Percentiles rank a stretch among this genome's conserved stretches.
These are phyloP conservation scores for Prunus kanzakura DNA, from an alignment of 306 rosid species.

Conservation along the genomic window DNA sequence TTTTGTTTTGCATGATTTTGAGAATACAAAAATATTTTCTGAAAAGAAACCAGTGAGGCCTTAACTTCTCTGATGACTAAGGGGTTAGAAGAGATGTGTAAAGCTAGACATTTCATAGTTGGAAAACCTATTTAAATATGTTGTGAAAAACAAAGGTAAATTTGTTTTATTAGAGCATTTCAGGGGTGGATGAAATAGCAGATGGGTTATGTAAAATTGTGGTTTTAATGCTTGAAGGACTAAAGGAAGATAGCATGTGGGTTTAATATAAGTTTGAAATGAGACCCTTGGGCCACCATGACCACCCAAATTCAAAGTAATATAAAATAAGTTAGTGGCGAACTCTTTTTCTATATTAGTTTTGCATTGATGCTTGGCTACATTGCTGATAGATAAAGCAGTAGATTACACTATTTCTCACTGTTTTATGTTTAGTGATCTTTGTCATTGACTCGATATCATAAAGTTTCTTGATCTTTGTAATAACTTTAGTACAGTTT, in stretches of 20 bases:
- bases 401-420: not conserved
- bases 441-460: not conserved
- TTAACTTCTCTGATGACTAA: not conserved
- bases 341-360: not conserved
- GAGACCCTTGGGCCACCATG: not conserved
- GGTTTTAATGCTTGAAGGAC: not conserved
- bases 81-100: not conserved
- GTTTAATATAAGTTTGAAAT: not conserved
- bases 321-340: not conserved
- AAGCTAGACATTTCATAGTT: not conserved
- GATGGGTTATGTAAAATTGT: not conserved
- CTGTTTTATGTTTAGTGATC: not conserved
- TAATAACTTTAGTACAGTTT: not conserved
- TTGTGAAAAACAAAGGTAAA: not conserved
- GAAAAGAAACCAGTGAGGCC: not conserved
- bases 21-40: not conserved
- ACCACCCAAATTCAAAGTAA: not conserved
- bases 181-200: not conserved
- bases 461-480: not conserved
- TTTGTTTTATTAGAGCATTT: not conserved
- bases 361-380: not conserved
- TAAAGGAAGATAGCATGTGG: not conserved
- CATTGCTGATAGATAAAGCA: not conserved
- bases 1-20: not conserved
- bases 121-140: not conserved